phyloP scores from a whole-genome alignment of 257 asterid genomes.

The Cinchona pubescens region DNA sequence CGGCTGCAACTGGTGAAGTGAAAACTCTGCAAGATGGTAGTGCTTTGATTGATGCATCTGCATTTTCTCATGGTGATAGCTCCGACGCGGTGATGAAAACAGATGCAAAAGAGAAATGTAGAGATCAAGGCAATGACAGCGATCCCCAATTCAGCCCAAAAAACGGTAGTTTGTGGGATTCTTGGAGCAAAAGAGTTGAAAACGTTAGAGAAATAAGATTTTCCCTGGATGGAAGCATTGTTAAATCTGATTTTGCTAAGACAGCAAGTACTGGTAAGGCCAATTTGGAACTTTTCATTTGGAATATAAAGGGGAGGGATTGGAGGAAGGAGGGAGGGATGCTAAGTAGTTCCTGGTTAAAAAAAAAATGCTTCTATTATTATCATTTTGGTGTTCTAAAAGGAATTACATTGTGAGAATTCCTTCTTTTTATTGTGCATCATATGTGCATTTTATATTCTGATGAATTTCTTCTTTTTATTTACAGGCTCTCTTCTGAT shows the following conservation, averaged over 20 bases:
- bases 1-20: conserved; percentile 32
- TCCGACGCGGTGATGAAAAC: conserved; percentile 30
- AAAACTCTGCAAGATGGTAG: conserved; percentile 29
- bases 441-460: not conserved
- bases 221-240: conserved; percentile 62
- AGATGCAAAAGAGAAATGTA: conserved; percentile 24
- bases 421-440: not conserved
- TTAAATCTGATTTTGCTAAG: conserved; percentile 33
- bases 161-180: conserved; percentile 55
- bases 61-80: conserved; percentile 26
- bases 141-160: conserved; percentile 25
- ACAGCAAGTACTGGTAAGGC: conserved; percentile 49
- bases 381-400: not conserved
- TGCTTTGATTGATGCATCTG: conserved; percentile 16
- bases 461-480: not conserved
- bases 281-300: conserved; percentile 4
- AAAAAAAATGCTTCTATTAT: not conserved
- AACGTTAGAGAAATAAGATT: conserved; percentile 69
- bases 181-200: conserved; percentile 91
- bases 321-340: not conserved
- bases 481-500: too few species aligned
- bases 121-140: conserved; percentile 27
- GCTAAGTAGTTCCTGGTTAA: not conserved
- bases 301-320: not conserved
- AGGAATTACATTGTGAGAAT: too few species aligned